Base-by-base conservation (phyloP, 2,329 filamentous ascomycete genomes). In the Lasiodiplodia sp. region DNA sequence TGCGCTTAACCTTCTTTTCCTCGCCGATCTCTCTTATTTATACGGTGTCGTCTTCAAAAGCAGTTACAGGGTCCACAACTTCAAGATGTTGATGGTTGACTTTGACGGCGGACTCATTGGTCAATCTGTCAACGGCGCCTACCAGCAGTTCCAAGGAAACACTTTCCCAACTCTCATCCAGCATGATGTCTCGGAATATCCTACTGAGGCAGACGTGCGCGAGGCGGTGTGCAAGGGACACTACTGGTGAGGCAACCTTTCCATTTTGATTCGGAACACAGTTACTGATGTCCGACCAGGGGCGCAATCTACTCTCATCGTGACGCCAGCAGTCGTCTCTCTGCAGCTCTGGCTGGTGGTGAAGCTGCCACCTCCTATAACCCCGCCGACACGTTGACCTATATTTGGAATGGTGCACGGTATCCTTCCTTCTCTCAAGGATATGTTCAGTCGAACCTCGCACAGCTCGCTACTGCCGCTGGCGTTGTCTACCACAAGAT, bases 391-490 rank as follows among this genome's bases (percentile, higher is more conserved):
- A 76, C 80, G 3, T 69, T 85, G 2, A 78, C 76, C 8, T 79
- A 80, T 51, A 74, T 84, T 67, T 85, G 82, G 81, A 84, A 84
- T 69, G 79, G 82, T 70, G 82, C 80, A 8, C 78, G 80, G 10
- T 85, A 85, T 71, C 72, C 82, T 0, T 73, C 79, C 1, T 73
- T 80, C 38, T 72, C 78, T 5, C 79, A 83, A 51, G 73, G 76
- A 0, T 71, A 74, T n/a, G 66, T 84, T 40, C 71, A 74, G 2
- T 60, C 70, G 16, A 76, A 69, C 67, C 70, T 84, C 37, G 72
- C 77, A 47, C 68, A 72, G 0, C 76, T 84, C 1, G 52, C 51
- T 11, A 21, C n/a, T 11, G 67, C 77, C 2, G 78, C 79, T 5
- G 75, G 76, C 3, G 69, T 79, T 8, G 75, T 72, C 3, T 84